A percentile compares a stretch with the other conserved stretches of the same genome.
Conservation (phyloP, 2,329 filamentous ascomycete species). For the Paecilomyces sp. region DNA sequence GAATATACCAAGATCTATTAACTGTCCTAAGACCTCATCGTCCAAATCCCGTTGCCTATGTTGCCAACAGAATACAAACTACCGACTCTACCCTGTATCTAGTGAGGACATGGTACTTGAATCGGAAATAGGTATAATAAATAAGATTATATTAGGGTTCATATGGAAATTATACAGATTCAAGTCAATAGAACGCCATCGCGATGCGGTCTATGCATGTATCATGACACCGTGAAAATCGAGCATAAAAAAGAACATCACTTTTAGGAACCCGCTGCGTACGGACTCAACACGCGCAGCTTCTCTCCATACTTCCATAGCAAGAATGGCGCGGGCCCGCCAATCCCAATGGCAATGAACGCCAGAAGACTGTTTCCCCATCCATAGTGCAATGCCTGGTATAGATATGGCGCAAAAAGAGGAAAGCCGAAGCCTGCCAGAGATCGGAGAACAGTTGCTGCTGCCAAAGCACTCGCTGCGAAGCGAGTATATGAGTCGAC, state of each 20-base stretch:
- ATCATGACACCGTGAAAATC: background rate
- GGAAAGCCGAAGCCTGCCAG: conserved; percentile 36
- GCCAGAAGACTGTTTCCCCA: conserved; percentile 37
- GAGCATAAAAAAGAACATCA: background rate
- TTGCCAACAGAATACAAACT: too few relatives aligned
- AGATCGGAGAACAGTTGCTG: conserved; percentile 27
- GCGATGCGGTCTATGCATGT: background rate
- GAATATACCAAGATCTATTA: too few relatives aligned
- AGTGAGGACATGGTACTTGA: too few relatives aligned
- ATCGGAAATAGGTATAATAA: too few relatives aligned
- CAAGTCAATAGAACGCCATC: background rate
- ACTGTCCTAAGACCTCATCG: too few relatives aligned
- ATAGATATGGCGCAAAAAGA: conserved; percentile 36
- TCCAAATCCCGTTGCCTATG: too few relatives aligned
- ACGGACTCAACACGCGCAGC: conserved; percentile 42
- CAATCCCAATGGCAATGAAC: conserved; percentile 31
- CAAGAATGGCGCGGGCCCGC: conserved; percentile 43
- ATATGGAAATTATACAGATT: too few relatives aligned
- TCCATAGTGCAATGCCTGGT: conserved; percentile 26
- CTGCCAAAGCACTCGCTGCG: conserved; percentile 33
- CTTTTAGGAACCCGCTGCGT: conserved; percentile 34
- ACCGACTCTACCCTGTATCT: too few relatives aligned
- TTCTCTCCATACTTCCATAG: conserved; percentile 45
- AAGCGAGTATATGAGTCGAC: conserved; percentile 35
- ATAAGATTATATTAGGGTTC: too few relatives aligned